Evolutionary conservation across 2,329 filamentous ascomycete genomes (phyloP).

Genomic region (Lecanoromycetidae sp.): DNA sequence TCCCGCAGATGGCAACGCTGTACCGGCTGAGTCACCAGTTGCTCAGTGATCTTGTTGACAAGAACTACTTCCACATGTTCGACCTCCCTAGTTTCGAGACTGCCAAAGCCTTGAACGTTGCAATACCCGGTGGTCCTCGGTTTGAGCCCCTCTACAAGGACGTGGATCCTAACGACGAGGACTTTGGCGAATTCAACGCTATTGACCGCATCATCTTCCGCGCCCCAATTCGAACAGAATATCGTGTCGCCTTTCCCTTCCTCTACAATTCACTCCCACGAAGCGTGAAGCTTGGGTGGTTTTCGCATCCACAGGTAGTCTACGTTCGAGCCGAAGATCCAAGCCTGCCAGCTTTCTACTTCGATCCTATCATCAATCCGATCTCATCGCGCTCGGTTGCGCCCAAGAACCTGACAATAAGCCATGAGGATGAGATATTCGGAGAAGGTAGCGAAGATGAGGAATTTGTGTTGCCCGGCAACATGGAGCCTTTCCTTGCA

Average conservation of each 20-base stretch:
- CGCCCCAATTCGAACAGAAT: constrained; percentile 86
- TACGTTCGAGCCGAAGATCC: constrained; percentile 81
- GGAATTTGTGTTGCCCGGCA: constrained; percentile 68
- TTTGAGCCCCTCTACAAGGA: constrained; percentile 98
- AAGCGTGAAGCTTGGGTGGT: constrained; percentile 87
- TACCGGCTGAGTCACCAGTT: constrained; percentile 86
- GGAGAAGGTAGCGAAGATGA: constrained; percentile 72
- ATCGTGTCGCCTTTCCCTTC: constrained; percentile 85
- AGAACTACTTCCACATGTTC: constrained; percentile 97
- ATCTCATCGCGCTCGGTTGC: constrained; percentile 91
- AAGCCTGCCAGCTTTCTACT: constrained; percentile 89
- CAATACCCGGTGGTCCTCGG: constrained; percentile 89
- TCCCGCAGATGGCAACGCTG: constrained; percentile 92
- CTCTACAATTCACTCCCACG: constrained; percentile 93
- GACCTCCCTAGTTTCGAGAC: constrained; percentile 90
- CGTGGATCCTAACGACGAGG: constrained; percentile 95
- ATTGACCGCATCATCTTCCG: constrained; percentile 99
- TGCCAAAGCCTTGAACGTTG: constrained; percentile 92
- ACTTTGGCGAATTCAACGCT: constrained; percentile 98
- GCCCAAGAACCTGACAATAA: constrained; percentile 82
- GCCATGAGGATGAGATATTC: constrained; percentile 89
- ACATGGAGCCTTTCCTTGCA: constrained; percentile 74
- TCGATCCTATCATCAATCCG: constrained; percentile 94
- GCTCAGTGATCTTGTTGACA: constrained; percentile 81
- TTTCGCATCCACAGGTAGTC: constrained; percentile 84